Percentiles rank a stretch among this genome's conserved stretches.
Conservation (phyloP, 192 early-diverging fungal species). For the Phycomyces blakesleeanus region DNA sequence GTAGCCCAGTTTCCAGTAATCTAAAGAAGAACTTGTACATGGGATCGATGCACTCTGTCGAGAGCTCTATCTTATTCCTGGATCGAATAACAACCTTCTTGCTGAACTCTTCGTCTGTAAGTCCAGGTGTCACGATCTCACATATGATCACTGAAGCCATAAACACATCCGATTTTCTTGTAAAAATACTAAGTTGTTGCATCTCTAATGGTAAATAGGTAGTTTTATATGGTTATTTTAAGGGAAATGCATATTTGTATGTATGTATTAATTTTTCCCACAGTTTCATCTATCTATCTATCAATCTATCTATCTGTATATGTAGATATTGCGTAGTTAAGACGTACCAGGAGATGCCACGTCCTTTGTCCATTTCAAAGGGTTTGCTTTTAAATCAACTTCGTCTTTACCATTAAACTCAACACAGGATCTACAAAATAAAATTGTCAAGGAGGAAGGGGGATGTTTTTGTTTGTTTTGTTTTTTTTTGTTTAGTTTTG, state of each 20-base stretch:
- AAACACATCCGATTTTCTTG: constrained; percentile 19
- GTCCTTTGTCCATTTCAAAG: constrained; percentile 12
- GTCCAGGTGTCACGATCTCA: constrained; percentile 6
- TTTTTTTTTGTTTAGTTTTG: no score
- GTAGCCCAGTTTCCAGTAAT: background rate
- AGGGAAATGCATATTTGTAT: no score
- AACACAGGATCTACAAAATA: constrained; percentile 13
- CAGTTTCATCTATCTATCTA: no score
- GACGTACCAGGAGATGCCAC: constrained; percentile 16
- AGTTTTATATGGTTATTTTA: no score
- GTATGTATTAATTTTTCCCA: no score
- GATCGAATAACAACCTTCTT: background rate
- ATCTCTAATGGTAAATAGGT: constrained; percentile 3
- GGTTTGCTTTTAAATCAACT: background rate
- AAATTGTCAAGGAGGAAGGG: background rate
- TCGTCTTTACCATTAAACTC: background rate
- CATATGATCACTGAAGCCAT: constrained; percentile 13
- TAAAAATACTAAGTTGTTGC: background rate
- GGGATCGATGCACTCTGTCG: background rate
- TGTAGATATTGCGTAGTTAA: background rate
- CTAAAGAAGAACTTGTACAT: background rate
- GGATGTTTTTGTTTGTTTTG: background rate
- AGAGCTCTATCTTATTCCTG: background rate
- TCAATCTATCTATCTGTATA: no score
- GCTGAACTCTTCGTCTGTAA: constrained; percentile 5